Conservation (phyloP, 352 stramenopile genomes). For the Pythium oligandrum region DNA sequence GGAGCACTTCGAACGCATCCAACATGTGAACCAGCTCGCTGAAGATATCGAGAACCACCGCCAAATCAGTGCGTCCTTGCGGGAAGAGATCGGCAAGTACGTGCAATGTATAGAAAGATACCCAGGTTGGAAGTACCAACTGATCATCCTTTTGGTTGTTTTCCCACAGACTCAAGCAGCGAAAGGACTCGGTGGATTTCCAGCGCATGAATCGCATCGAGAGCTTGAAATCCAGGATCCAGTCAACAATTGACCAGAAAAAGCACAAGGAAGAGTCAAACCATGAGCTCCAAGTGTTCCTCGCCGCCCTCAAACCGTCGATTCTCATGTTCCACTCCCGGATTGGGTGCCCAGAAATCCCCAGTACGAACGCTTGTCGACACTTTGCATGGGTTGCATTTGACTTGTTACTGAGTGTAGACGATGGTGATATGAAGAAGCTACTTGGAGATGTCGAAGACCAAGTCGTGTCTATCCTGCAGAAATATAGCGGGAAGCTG, state of each 20-base stretch:
- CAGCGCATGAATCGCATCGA: constrained; percentile 77
- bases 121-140: neutral
- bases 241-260: constrained; percentile 60
- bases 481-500: constrained; percentile 62
- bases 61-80: constrained; percentile 57
- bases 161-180: constrained; percentile 58
- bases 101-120: constrained; percentile 2
- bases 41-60: constrained; percentile 81
- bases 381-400: neutral
- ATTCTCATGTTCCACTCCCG: constrained; percentile 58
- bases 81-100: constrained; percentile 78
- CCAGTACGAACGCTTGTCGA: constrained; percentile 28
- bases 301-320: constrained; percentile 56
- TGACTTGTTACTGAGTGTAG: constrained; percentile 19
- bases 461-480: constrained; percentile 57
- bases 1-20: constrained; percentile 79
- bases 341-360: constrained; percentile 67
- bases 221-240: constrained; percentile 50
- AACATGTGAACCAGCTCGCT: constrained; percentile 75
- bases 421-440: constrained; percentile 67
- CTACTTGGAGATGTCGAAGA: constrained; percentile 74
- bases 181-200: constrained; percentile 76
- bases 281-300: constrained; percentile 57
- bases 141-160: neutral
- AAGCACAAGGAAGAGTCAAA: constrained; percentile 77